Conservation (phyloP, 176 grass and related monocot genomes). For the Musa schizocarpa region DNA sequence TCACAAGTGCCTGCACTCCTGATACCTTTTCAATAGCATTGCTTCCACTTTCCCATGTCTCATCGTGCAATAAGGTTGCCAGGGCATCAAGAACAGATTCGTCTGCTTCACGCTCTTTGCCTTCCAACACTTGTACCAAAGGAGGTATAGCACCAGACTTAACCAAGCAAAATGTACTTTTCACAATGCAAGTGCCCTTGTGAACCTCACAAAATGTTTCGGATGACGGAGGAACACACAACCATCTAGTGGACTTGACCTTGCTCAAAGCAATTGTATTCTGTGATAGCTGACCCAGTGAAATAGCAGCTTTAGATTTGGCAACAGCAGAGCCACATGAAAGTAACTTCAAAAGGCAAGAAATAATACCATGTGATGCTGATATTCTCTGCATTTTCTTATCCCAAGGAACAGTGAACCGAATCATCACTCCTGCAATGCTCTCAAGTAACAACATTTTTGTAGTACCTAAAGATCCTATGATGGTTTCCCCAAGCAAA, state of each 20-base stretch:
- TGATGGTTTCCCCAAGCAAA: constrained; percentile 37
- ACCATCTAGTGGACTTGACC: constrained; percentile 42
- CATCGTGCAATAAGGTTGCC: constrained; percentile 63
- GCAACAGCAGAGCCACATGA: constrained; percentile 53
- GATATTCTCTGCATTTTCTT: constrained; percentile 62
- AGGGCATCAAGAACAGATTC: constrained; percentile 52
- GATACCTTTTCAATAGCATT: constrained; percentile 46
- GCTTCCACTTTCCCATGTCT: constrained; percentile 58
- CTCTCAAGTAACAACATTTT: constrained; percentile 50
- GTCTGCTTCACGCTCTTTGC: constrained; percentile 50
- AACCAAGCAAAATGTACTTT: constrained; percentile 67
- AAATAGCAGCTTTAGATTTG: constrained; percentile 64
- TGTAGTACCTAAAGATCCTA: constrained; percentile 17
- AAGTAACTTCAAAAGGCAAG: constrained; percentile 63
- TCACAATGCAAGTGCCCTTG: constrained; percentile 45
- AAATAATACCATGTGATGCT: constrained; percentile 46
- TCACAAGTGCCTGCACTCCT: constrained; percentile 58
- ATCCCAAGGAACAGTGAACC: constrained; percentile 69
- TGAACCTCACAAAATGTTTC: constrained; percentile 67
- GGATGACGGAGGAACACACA: constrained; percentile 49
- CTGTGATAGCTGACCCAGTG: constrained; percentile 63
- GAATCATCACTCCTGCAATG: constrained; percentile 53
- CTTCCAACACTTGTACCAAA: constrained; percentile 52
- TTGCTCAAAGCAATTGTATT: constrained; percentile 37
- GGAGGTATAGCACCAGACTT: constrained; percentile 53